phyloP scores from a whole-genome alignment of 2,329 filamentous ascomycete genomes.

The Botrytis tulipae region DNA sequence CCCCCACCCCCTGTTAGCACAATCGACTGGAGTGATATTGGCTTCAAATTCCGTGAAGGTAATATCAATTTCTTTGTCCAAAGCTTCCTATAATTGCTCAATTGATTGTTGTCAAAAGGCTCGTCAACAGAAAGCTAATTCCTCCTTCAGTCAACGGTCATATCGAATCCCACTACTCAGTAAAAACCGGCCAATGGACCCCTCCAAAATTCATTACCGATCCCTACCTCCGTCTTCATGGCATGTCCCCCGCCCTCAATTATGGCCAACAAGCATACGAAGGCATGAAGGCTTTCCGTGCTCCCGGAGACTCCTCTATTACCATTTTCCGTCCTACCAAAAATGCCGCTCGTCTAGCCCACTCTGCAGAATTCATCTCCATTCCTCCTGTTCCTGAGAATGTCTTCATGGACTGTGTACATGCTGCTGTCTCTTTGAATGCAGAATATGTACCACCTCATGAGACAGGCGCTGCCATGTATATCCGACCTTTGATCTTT shows the following conservation, averaged over 20 bases:
- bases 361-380: constrained; percentile 79
- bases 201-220: constrained; percentile 75
- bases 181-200: constrained; percentile 73
- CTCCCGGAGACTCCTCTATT: constrained; percentile 63
- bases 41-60: constrained; percentile 91
- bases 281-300: constrained; percentile 94
- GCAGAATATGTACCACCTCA: constrained; percentile 90
- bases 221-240: constrained; percentile 85
- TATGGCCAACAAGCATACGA: constrained; percentile 98
- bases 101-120: neutral
- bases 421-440: constrained; percentile 81
- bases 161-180: constrained; percentile 81
- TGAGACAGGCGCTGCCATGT: constrained; percentile 85
- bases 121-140: constrained; percentile 7
- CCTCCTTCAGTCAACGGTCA: constrained; percentile 78
- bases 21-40: constrained; percentile 90
- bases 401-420: constrained; percentile 73
- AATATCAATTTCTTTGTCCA: constrained; percentile 33
- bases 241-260: constrained; percentile 93
- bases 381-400: constrained; percentile 77
- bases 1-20: constrained; percentile 75
- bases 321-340: constrained; percentile 83
- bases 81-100: constrained; percentile 6
- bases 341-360: constrained; percentile 81
- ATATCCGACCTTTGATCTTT: constrained; percentile 85